Percentiles rank a stretch among this genome's conserved stretches.
phyloP scores from a whole-genome alignment of 1,284 basidiomycete genomes.

The Malassezia cuniculi region DNA sequence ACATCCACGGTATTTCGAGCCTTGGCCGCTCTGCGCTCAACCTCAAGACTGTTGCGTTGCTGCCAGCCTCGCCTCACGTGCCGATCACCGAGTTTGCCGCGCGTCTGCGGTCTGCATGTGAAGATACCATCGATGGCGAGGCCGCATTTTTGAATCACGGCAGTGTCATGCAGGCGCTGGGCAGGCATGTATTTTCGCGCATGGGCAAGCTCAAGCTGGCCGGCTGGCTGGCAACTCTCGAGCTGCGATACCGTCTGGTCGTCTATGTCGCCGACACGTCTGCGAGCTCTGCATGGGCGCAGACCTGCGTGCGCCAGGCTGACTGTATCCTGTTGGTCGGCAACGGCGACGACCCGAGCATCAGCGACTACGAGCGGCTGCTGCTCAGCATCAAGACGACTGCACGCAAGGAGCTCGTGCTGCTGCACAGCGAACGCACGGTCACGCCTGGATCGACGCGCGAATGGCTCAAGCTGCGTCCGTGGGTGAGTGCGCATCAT shows the following conservation, averaged over 20 bases:
- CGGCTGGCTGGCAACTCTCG: conserved; percentile 41
- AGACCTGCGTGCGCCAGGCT: conserved; percentile 53
- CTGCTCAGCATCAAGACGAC: conserved; percentile 83
- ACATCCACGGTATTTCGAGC: conserved; percentile 32
- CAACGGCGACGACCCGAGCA: conserved; percentile 60
- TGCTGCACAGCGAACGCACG: conserved; percentile 80
- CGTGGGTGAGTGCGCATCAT: conserved; percentile 85
- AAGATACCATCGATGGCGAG: conserved; percentile 33
- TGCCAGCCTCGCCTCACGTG: conserved; percentile 51
- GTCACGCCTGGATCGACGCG: conserved; percentile 83
- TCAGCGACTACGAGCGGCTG: conserved; percentile 85
- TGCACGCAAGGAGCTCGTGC: conserved; percentile 85
- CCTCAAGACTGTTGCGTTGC: conserved; percentile 76
- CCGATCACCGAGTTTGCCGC: conserved; percentile 41
- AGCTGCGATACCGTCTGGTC: conserved; percentile 40
- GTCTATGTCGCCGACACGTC: conserved; percentile 43
- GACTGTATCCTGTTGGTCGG: conserved; percentile 92
- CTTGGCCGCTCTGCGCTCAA: conserved; percentile 71
- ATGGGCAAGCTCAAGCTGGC: conserved; percentile 45
- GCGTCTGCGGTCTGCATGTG: conserved; percentile 34
- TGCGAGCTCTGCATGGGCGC: conserved; percentile 40
- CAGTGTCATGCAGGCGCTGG: conserved; percentile 41
- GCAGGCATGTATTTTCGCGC: conserved; percentile 40
- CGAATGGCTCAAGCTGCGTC: conserved; percentile 89
- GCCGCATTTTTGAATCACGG: conserved; percentile 39